A percentile compares a stretch with the other conserved stretches of the same genome.
These are phyloP conservation scores for Leptodermis oblonga DNA, from an alignment of 257 asterid genomes.

Conservation along the genomic window DNA sequence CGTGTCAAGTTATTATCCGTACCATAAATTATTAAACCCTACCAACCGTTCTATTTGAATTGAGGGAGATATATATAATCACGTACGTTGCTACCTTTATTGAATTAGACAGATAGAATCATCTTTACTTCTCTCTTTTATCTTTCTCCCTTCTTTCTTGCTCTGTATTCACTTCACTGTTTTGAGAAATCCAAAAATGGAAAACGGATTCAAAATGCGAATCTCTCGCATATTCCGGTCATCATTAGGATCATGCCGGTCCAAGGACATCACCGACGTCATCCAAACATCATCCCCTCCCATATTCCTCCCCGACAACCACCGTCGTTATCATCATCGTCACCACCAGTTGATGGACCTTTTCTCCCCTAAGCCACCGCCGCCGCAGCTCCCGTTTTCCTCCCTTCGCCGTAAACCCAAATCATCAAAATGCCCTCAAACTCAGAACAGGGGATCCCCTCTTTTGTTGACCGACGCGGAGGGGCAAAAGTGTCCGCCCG, in stretches of 20 bases:
- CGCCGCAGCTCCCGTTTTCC: constrained; percentile 25
- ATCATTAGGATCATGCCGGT: constrained; percentile 41
- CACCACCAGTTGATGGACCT: constrained; percentile 29
- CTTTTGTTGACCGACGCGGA: constrained; percentile 14
- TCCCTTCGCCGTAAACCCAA: constrained; percentile 13
- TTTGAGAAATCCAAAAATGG: constrained; percentile 15
- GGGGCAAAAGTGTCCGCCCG: constrained; percentile 56
- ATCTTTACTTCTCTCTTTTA: neutral
- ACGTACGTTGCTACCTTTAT: too few relatives aligned
- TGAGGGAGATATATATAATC: too few relatives aligned
- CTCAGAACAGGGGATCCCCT: constrained; percentile 14
- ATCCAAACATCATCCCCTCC: constrained; percentile 16
- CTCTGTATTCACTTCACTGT: neutral
- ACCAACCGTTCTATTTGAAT: too few relatives aligned
- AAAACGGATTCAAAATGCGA: constrained; percentile 34
- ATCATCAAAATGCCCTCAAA: constrained; percentile 1
- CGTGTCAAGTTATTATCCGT: too few relatives aligned
- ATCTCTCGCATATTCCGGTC: constrained; percentile 43
- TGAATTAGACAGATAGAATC: too few relatives aligned
- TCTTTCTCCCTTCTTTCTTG: neutral
- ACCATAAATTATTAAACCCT: too few relatives aligned
- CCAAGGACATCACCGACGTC: constrained; percentile 38
- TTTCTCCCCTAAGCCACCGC: constrained; percentile 24
- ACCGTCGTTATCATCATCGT: constrained; percentile 3
- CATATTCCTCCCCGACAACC: constrained; percentile 7